Base-by-base conservation (phyloP, 2,329 filamentous ascomycete species). In the Thielaviopsis populi region DNA sequence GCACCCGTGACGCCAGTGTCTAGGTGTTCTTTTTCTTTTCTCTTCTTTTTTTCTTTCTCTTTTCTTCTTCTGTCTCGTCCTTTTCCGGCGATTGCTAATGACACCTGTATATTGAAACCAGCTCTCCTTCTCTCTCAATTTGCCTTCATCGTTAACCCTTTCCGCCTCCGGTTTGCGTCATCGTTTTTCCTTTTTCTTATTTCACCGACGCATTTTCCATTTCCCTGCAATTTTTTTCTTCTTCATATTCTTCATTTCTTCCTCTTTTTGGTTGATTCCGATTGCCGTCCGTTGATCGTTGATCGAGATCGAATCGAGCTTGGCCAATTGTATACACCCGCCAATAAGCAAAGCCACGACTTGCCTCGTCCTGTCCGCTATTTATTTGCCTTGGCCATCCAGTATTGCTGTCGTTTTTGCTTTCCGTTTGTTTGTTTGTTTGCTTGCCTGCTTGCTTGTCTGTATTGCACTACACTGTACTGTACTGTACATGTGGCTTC, bases 31-130 rank as follows among this genome's bases (percentile, higher is more conserved):
- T 42, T 61, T 48, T 61, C 41, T 63, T 58, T 69, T 68, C 68
- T 68, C 68, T 68, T 54, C 22, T 53, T 53, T 43, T 62, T 30
- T 42, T 42, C 30, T 42, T 13, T 62, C 22, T 30, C 10, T 8
- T 42, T 56, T 56, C 37, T 46, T 61, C 37, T 54, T 33, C 43
- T 53, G 43, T 22, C 24, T 56, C 24, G 27, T 56, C 53, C 30
- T 53, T 41, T 62, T 42, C 33, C 43, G 54, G 33, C 54, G 41
- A 64, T 61, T 62, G 61, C 63, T 70, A 69, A 71, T 70, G 70
- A 69, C 66, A 69, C 68, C 69, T 70, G 69, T 71, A 68, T 69
- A 71, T 70, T 70, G 67, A 71, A 43, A 27, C 48, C n/a, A 62
- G 40, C 10, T 60, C 22, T 27, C 43, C 24, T 37, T 61, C 22